Evolutionary conservation across 2,329 filamentous ascomycete species (phyloP), one percentile per base, ranked within the genome.

Genomic region (Fusarium floridanum): DNA sequence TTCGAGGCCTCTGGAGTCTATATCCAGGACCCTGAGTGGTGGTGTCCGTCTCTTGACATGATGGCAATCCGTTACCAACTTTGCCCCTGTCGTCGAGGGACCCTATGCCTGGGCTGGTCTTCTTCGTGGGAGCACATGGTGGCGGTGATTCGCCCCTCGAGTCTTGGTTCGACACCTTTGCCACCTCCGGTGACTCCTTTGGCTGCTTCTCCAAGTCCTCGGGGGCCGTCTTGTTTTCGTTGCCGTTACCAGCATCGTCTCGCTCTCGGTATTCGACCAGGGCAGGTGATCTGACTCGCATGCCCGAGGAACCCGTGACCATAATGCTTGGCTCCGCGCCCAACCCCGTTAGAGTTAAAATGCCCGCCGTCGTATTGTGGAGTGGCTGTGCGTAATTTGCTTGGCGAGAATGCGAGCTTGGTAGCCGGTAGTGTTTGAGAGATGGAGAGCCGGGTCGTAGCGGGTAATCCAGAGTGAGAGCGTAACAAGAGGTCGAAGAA

Each of bases 381-480:
- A 53, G 48, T 53, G 48, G 48, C 48, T 53, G 48, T 53, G 48
- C 48, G 48, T 53, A 53, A 32, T 53, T 53, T 53, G 27, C 48
- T 53, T 53, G 48, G 48, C 48, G 27, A 53, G 27, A 53, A 53
- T 32, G 48, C 27, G 48, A 53, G 6, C 17, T 17, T 27, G 27
- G 48, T 29, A 53, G 27, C 27, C 48, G 48, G 17, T 29, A 53
- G 27, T 53, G 17, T 53, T 29, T 53, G 48, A 32, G 27, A 20
- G 48, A 53, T 17, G 27, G 27, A 53, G 48, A 53, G 24, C 14
- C 43, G 22, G 43, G 22, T 48, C 43, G 43, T 17, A 48, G 14
- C 5, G 43, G 43, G 9, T 29, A 27, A 32, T 32, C 10, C 17
- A n/a, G 48, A 14, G 48, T 17, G 17, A 53, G 27, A 17, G 17